Evolutionary conservation across 73 alveolate species (phyloP).

Genomic region (Paramecium biaurelia): DNA sequence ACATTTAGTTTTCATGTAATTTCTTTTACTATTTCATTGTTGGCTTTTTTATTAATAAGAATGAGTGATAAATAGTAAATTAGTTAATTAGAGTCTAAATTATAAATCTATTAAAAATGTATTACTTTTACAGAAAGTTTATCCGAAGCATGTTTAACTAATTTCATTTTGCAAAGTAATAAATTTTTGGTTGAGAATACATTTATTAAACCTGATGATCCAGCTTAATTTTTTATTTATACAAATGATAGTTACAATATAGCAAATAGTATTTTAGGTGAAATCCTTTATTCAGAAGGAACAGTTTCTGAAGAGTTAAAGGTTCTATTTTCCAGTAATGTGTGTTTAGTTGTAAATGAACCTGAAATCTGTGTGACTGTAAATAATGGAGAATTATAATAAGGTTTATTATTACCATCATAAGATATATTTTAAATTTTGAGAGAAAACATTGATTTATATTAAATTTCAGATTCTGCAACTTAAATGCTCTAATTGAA

Average conservation of each 20-base stretch:
- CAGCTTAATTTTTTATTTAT: neutral
- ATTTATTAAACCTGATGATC: neutral
- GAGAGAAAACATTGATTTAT: slow-evolving; percentile 30
- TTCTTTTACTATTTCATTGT: neutral
- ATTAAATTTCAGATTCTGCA: neutral
- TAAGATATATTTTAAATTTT: neutral
- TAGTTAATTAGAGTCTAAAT: neutral
- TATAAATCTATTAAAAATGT: neutral
- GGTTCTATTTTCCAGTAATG: neutral
- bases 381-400: neutral
- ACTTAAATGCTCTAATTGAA: neutral
- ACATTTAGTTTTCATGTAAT: neutral
- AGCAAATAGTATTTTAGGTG: neutral
- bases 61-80: neutral
- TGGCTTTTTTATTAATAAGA: neutral
- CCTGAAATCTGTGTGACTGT: neutral
- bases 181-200: neutral
- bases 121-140: slow-evolving; percentile 14
- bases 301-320: neutral
- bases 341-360: neutral
- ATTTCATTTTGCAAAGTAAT: neutral
- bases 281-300: neutral
- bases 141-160: slow-evolving; percentile 6
- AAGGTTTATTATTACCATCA: slow-evolving; percentile 1
- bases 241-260: neutral